Evolutionary conservation across 352 stramenopile genomes (phyloP).

Genomic region (Globisporangium cylindrosporum): DNA sequence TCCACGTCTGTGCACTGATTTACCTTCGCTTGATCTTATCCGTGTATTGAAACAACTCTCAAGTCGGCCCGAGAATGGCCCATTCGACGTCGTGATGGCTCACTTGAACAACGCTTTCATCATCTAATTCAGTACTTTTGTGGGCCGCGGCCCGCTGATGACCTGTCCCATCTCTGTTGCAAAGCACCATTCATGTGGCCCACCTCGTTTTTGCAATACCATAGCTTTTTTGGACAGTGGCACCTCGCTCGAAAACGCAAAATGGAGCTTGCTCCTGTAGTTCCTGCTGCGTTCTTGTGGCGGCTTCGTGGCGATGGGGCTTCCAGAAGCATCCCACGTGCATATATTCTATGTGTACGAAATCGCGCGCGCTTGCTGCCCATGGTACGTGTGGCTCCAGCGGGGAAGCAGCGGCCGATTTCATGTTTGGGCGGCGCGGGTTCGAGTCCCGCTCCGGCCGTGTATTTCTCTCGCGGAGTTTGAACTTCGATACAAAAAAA

Average conservation of each 20-base stretch:
- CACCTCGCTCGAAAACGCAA: not conserved
- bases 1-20: not conserved
- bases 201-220: not conserved
- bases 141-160: not conserved
- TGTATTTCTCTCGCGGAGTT: constrained; percentile 10
- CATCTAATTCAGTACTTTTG: not conserved
- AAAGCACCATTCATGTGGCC: not conserved
- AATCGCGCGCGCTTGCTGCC: not conserved
- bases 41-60: not conserved
- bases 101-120: not conserved
- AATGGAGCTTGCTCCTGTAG: not conserved
- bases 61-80: not conserved
- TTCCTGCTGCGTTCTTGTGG: not conserved
- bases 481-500: not conserved
- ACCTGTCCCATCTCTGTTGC: not conserved
- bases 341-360: constrained; percentile 9
- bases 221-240: not conserved
- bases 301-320: not conserved
- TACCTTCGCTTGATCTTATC: not conserved
- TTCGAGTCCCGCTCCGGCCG: constrained; percentile 50
- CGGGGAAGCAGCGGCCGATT: constrained; percentile 3
- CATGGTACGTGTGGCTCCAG: constrained; percentile 12
- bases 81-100: not conserved
- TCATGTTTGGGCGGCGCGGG: constrained; percentile 29
- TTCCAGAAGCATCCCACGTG: not conserved